A percentile compares a stretch with the other conserved stretches of the same genome.
Evolutionary conservation across 352 stramenopile species (phyloP).

Genomic region (Globisporangium spiculum): DNA sequence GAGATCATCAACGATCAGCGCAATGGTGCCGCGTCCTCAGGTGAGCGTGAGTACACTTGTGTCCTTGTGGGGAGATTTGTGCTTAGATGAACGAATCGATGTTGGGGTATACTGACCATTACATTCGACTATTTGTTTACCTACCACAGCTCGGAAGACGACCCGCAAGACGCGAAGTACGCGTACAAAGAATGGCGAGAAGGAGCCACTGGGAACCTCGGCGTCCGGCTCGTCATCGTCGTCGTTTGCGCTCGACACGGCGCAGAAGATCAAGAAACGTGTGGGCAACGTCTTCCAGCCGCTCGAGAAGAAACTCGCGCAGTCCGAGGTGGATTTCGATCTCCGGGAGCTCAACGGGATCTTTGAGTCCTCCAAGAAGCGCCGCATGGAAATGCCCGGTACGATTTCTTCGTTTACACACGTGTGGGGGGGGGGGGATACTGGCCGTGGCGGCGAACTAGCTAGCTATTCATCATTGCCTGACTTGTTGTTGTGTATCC

Average conservation of each 20-base stretch:
- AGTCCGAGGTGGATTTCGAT: slow-evolving; percentile 72
- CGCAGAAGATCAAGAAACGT: slow-evolving; percentile 73
- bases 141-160: slow-evolving; percentile 46
- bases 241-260: slow-evolving; percentile 39
- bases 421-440: background rate
- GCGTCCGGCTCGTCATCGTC: background rate
- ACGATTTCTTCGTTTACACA: slow-evolving; percentile 10
- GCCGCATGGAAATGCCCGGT: slow-evolving; percentile 46
- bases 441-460: too few relatives aligned
- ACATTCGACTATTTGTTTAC: background rate
- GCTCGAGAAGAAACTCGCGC: slow-evolving; percentile 65
- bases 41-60: slow-evolving; percentile 8
- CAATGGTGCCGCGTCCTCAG: slow-evolving; percentile 44
- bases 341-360: slow-evolving; percentile 51
- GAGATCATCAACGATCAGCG: slow-evolving; percentile 77
- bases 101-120: background rate
- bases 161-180: slow-evolving; percentile 77
- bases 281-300: slow-evolving; percentile 63
- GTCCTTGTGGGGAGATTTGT: background rate
- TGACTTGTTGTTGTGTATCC: slow-evolving; percentile 5
- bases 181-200: slow-evolving; percentile 45
- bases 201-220: slow-evolving; percentile 14
- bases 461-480: background rate
- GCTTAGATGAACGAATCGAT: background rate
- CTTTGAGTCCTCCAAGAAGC: slow-evolving; percentile 62